Evolutionary conservation across 306 rosid genomes (phyloP), one percentile per base, ranked within the genome.

Genomic region (Echinosophora koreensis): DNA sequence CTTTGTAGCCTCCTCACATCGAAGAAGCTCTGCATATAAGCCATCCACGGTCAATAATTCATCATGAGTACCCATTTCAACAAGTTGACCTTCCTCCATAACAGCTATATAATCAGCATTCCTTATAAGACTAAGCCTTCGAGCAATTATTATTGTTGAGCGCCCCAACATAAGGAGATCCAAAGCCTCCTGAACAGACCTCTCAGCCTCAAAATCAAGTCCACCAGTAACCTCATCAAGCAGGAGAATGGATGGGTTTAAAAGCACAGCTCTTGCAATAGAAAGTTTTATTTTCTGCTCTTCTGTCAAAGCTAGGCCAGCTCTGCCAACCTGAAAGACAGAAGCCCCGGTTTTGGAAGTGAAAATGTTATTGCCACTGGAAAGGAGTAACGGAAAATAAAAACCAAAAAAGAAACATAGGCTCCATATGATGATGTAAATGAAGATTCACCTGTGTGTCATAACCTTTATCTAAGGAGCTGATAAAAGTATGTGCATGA

Each of bases 171-270:
- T 96, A 57, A 96, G 97, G 69, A 96, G 93, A 91, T 92, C 99
- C 55, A 96, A 83, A 83, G 98, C 96, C 80, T 92, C 97, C 84
- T 96, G 99, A 74, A 96, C 99, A 69, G 93, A 87, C 84, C 85
- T 92, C 93, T 96, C 99, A 65, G 99, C 99, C 88, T 96, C 99
- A 88, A 96, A 96, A 89, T 96, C 99, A 83, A 96, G 98, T 49
- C 99, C 99, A 35, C 99, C 99, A 66, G 99, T 96, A 71, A 96
- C 99, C 85, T 96, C 99, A 84, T 96, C 99, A 77, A 96, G 99
- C 76, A 96, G 83, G 80, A 96, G 96, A 84, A 96, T 93, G 54
- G 99, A 86, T 63, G 99, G 99, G 82, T 93, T 92, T 82, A 96
- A 78, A 84, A 96, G 99, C 68, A 96, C 99, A 3, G 99, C 99